phyloP scores from a whole-genome alignment of 805 yeast species.

The Starmerella apis region DNA sequence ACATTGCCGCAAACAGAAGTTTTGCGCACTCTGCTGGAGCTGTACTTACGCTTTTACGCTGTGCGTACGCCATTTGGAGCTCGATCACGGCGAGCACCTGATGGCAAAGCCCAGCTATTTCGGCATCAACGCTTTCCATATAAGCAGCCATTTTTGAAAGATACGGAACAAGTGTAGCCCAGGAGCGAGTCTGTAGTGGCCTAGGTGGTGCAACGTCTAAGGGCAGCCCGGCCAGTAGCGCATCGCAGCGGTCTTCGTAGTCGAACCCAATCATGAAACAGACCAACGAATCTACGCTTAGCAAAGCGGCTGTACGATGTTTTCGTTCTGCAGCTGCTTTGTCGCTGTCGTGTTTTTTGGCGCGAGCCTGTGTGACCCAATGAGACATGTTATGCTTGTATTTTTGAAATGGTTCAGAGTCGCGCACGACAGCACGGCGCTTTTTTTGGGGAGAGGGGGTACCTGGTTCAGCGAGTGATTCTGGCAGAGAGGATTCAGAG shows the following conservation, averaged over 20 bases:
- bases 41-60: constrained; percentile 2
- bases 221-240: constrained; percentile 19
- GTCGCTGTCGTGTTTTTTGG: constrained; percentile 36
- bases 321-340: constrained; percentile 27
- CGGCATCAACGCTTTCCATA: constrained; percentile 24
- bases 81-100: constrained; percentile 30
- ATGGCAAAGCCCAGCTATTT: constrained; percentile 28
- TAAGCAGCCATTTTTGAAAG: constrained; percentile 27
- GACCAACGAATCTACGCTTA: constrained; percentile 35
- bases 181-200: constrained; percentile 19
- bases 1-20: constrained; percentile 15
- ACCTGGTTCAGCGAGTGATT: not conserved
- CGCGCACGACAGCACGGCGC: constrained; percentile 4
- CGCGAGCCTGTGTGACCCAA: constrained; percentile 35
- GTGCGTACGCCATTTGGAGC: constrained; percentile 22
- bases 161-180: constrained; percentile 34
- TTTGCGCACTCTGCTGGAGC: constrained; percentile 11
- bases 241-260: constrained; percentile 34
- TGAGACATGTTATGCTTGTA: constrained; percentile 26
- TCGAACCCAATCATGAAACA: constrained; percentile 34
- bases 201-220: not conserved
- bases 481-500: not conserved
- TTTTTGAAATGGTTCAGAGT: not conserved
- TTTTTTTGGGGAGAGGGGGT: not conserved
- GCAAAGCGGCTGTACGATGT: constrained; percentile 30